Base-by-base conservation (phyloP, 345 rosid species). In the Populus euphratica region DNA sequence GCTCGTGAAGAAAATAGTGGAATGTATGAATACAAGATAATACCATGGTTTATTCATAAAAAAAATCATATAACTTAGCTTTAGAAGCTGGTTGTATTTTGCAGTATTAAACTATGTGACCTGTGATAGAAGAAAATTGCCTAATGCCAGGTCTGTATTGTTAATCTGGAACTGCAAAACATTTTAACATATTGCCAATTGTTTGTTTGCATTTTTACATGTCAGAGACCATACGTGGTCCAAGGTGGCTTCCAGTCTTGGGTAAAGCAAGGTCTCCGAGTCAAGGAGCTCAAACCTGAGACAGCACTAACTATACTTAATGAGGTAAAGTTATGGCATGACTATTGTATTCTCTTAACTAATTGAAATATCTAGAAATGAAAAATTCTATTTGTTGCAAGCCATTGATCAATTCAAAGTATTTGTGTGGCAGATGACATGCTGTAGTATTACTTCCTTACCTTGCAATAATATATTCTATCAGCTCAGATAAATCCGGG, bases 161-260 rank as follows among this genome's bases (percentile, higher is more conserved):
- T 56, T 43, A 70, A 41, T 50, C 59, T 41, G 44, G 18, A 62
- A 35, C 25, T 68, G 43, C 69, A 41, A 62, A 56, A 74, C 12
- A 33, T 33, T 64, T 50, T 29, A 41, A 75, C 31, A 49, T 63
- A 44, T 16, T 75, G 49, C 75, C 82, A 72, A 81, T 71, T 69
- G 7, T 65, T 77, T 54, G 41, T 23, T 54, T 67, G 29, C 25
- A 29, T 23, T 63, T 81, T 73, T 79, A 39, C 74, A 72, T 82
- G 77, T 74, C 88, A 96, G 98, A 87, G 83, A 79, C 81, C 99
- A 56, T 96, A 89, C 84, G 65, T 91, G 89, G 88, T 92, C 75
- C 88, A 85, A 85, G 97, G 97, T 78, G 99, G 99, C 74, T 96
- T 84, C 86, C 87, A 87, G 76, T 86, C 98, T 78, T 96, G 99